phyloP scores from a whole-genome alignment of 495 filamentous ascomycete genomes.

The Trichoderma parareesei region DNA sequence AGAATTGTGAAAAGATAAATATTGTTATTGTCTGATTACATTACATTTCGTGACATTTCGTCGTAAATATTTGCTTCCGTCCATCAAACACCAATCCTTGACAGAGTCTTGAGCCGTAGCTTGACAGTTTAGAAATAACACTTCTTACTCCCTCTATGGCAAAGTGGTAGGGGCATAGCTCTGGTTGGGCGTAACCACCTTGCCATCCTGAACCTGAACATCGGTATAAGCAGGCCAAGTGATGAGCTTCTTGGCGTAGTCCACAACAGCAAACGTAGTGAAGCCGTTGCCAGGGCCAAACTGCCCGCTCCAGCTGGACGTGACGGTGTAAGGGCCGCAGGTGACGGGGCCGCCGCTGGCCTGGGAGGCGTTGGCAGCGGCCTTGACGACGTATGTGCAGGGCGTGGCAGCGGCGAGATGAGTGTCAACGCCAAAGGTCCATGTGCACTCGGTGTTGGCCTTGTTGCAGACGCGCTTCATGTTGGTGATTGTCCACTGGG shows the following conservation, averaged over 20 bases:
- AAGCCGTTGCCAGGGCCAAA: slow-evolving; percentile 47
- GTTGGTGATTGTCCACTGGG: slow-evolving; percentile 40
- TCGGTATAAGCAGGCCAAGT: slow-evolving; percentile 45
- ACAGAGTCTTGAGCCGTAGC: too few relatives aligned
- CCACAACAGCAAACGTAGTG: slow-evolving; percentile 42
- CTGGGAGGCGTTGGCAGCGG: slow-evolving; percentile 12
- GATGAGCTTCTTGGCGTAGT: slow-evolving; percentile 33
- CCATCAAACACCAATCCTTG: too few relatives aligned
- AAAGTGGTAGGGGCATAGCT: slow-evolving; percentile 30
- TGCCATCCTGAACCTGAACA: slow-evolving; percentile 34
- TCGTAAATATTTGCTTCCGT: too few relatives aligned
- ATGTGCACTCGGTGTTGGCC: slow-evolving; percentile 37
- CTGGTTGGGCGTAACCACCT: slow-evolving; percentile 44
- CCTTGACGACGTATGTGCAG: slow-evolving; percentile 36
- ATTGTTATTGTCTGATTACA: too few relatives aligned
- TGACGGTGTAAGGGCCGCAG: slow-evolving; percentile 45
- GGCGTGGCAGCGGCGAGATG: slow-evolving; percentile 20
- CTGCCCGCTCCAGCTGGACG: slow-evolving; percentile 47
- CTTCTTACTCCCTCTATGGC: neutral
- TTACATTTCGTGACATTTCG: too few relatives aligned
- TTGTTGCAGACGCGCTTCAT: slow-evolving; percentile 42
- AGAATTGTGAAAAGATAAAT: too few relatives aligned
- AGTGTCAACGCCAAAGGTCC: slow-evolving; percentile 40
- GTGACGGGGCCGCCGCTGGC: slow-evolving; percentile 31
- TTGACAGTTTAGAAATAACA: neutral